Evolutionary conservation across 2,329 filamentous ascomycete genomes (phyloP), one percentile per base, ranked within the genome.

Genomic region (Fusarium virguliforme): DNA sequence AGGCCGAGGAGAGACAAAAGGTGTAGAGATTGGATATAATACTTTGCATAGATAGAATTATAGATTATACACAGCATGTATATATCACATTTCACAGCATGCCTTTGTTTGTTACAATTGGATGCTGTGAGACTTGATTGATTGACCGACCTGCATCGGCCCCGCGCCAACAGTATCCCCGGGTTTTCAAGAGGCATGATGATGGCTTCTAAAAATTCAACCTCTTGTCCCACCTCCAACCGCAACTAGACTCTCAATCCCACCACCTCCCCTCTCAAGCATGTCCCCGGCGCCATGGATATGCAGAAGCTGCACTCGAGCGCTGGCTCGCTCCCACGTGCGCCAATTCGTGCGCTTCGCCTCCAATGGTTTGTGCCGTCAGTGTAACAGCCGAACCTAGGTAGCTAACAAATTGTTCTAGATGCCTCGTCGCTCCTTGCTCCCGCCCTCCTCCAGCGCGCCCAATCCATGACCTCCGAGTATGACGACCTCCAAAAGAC

Each of bases 361-460:
- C 3, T 79, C 78, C 54, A 81, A 78, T 76, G 76, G 80, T 81
- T 15, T 34, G 69, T 30, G 18, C 18, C 18, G 18, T 18, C 18
- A 18, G 18, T 18, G 18, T 18, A 18, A 18, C 18, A 18, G 18
- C 18, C 18, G 18, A 18, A 18, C 18, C 18, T 18, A 18, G 18
- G n/a, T 3, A 37, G 41, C 68, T 68, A 64, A 73, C 53, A 15
- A 24, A 13, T 32, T 9, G 3, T 0, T 24, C 13, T 13, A 75
- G 73, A 72, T 59, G 59, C 70, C 40, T 70, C 74, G 41, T 51
- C 72, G 37, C 75, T 75, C 37, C 82, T 89, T 24, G 87, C 88
- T 1, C 81, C 84, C 9, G 85, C 85, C 43, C 85, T 92, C 59
- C 85, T 92, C 63, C 83, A 86, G 43, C 87, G 90, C 68, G 90